A percentile compares a stretch with the other conserved stretches of the same genome.
These are phyloP conservation scores for Lentinula novae-zelandiae DNA, from an alignment of 1,284 basidiomycete species.

Conservation along the genomic window DNA sequence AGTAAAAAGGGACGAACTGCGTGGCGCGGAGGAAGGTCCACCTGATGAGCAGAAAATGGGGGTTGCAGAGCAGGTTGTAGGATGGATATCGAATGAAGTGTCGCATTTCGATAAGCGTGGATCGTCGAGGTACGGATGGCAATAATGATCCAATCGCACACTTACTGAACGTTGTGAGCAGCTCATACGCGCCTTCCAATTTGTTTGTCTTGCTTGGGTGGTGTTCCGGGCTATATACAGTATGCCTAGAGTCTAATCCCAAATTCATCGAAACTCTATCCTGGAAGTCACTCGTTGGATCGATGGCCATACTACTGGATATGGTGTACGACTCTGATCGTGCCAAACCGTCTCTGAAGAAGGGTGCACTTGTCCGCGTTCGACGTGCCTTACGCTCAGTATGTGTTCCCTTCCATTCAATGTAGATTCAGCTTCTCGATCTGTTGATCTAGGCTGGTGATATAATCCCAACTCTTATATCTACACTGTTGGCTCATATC, in stretches of 20 bases:
- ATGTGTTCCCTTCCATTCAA: conserved; percentile 20
- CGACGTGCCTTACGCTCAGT: conserved; percentile 65
- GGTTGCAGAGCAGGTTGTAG: conserved; percentile 65
- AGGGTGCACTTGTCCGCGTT: conserved; percentile 54
- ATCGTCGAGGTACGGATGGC: conserved; percentile 41
- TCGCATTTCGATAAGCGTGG: conserved; percentile 47
- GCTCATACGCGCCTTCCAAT: conserved; percentile 60
- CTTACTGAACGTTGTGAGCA: conserved; percentile 20
- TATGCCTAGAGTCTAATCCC: conserved; percentile 40
- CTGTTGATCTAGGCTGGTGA: conserved; percentile 38
- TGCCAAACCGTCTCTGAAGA: conserved; percentile 57
- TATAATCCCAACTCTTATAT: conserved; percentile 44
- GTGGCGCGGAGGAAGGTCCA: conserved; percentile 37
- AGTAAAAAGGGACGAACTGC: conserved; percentile 54
- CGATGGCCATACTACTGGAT: conserved; percentile 59
- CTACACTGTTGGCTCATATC: conserved; percentile 43
- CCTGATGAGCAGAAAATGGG: conserved; percentile 42
- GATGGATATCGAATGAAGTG: conserved; percentile 69
- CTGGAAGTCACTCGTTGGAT: conserved; percentile 48
- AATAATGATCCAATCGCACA: neutral
- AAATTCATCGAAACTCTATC: conserved; percentile 41
- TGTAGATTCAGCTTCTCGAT: conserved; percentile 4
- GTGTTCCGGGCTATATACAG: conserved; percentile 63
- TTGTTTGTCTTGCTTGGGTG: conserved; percentile 74
- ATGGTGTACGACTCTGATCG: conserved; percentile 46